These are phyloP conservation scores for Hapsidospora chrysogenum DNA, from an alignment of 495 filamentous ascomycete genomes.

Conservation along the genomic window DNA sequence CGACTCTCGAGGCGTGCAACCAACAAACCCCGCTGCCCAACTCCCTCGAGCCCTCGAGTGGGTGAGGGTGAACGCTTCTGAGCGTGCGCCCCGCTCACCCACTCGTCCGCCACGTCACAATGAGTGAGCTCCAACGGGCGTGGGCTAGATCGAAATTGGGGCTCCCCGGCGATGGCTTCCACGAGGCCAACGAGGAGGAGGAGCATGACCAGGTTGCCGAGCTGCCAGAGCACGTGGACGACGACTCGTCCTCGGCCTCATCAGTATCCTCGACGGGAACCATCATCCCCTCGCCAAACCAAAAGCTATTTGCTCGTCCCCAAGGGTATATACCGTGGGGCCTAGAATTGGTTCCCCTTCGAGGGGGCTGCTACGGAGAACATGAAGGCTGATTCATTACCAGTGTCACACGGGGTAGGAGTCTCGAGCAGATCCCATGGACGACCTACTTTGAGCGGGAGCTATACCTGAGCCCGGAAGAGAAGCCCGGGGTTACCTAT, in stretches of 20 bases:
- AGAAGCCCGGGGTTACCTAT: constrained; percentile 33
- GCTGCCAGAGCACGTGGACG: constrained; percentile 32
- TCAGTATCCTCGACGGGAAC: constrained; percentile 83
- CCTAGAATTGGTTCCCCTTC: too few relatives aligned
- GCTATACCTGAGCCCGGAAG: constrained; percentile 39
- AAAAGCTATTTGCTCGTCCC: constrained; percentile 55
- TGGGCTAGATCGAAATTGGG: constrained; percentile 68
- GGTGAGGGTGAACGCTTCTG: too few relatives aligned
- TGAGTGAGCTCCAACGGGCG: constrained; percentile 77
- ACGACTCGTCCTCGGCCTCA: constrained; percentile 58
- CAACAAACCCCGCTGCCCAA: too few relatives aligned
- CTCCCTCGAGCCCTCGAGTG: too few relatives aligned
- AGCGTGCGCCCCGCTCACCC: too few relatives aligned
- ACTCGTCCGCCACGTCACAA: constrained; percentile 18
- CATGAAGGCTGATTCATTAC: too few relatives aligned
- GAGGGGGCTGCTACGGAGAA: constrained; percentile 7
- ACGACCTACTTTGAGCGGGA: constrained; percentile 79
- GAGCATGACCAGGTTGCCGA: constrained; percentile 17
- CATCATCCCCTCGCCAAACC: constrained; percentile 60
- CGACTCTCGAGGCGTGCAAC: too few relatives aligned
- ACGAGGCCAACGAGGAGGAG: constrained; percentile 33
- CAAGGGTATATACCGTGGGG: too few relatives aligned
- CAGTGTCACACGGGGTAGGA: constrained; percentile 20
- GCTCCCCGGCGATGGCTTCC: constrained; percentile 37
- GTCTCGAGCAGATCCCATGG: constrained; percentile 54